These are phyloP conservation scores for Penicillium cataractarum DNA, from an alignment of 495 filamentous ascomycete species.

Conservation along the genomic window DNA sequence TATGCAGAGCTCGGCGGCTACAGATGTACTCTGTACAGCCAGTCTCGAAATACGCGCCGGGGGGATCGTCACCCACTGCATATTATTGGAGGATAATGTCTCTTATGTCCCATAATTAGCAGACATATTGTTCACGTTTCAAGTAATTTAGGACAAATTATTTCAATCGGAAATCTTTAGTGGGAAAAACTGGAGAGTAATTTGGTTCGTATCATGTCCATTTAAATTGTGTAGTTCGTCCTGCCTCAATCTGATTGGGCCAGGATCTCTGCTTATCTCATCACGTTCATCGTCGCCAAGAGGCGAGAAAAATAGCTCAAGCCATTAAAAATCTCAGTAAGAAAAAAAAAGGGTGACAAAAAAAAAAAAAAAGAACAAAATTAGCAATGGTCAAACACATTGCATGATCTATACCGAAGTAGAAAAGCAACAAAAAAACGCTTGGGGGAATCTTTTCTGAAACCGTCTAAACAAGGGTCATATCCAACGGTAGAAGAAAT, in stretches of 20 bases:
- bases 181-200: too few species aligned
- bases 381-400: constrained; percentile 25
- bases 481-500: constrained; percentile 36
- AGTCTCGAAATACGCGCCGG: constrained; percentile 35
- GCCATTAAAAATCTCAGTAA: constrained; percentile 9
- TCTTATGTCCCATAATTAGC: constrained; percentile 34
- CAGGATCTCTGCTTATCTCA: constrained; percentile 26
- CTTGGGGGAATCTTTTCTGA: constrained; percentile 45
- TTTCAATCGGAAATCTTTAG: background rate
- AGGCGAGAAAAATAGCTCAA: constrained; percentile 17
- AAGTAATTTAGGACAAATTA: constrained; percentile 1
- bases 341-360: constrained; percentile 15
- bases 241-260: background rate
- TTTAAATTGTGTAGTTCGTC: constrained; percentile 1
- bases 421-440: constrained; percentile 29
- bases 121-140: constrained; percentile 15
- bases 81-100: constrained; percentile 6
- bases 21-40: constrained; percentile 23
- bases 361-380: constrained; percentile 12
- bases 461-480: constrained; percentile 43
- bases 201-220: background rate
- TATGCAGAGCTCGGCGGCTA: constrained; percentile 30
- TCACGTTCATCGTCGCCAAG: constrained; percentile 29
- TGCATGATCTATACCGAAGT: constrained; percentile 35
- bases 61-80: constrained; percentile 24